phyloP scores from a whole-genome alignment of 352 stramenopile species.

The Globisporangium viniferum region DNA sequence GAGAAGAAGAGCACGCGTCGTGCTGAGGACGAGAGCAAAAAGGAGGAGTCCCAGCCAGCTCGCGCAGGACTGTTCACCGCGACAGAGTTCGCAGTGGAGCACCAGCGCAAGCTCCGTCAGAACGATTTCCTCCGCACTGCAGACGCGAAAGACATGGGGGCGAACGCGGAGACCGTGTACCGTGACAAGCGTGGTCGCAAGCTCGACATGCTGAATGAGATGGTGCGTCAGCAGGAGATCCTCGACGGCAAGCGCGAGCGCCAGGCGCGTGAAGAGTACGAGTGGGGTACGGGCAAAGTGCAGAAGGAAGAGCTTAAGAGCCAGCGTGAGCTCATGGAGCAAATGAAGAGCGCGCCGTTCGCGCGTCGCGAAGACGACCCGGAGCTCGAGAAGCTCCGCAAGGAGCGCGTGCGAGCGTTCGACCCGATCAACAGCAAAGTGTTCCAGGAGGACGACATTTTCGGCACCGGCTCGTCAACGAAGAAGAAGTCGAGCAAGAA shows the following conservation, averaged over 20 bases:
- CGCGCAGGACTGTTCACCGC: slow-evolving; percentile 63
- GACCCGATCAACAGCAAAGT: slow-evolving; percentile 77
- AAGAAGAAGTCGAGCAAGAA: slow-evolving; percentile 50
- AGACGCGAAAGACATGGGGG: slow-evolving; percentile 61
- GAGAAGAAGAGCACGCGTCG: neutral
- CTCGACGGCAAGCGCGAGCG: slow-evolving; percentile 71
- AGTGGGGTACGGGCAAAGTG: slow-evolving; percentile 81
- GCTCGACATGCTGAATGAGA: slow-evolving; percentile 84
- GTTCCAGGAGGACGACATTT: slow-evolving; percentile 59
- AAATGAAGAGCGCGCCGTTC: slow-evolving; percentile 69
- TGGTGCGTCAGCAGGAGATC: slow-evolving; percentile 78
- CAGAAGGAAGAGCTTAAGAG: slow-evolving; percentile 67
- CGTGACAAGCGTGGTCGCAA: slow-evolving; percentile 81
- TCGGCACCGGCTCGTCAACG: slow-evolving; percentile 27
- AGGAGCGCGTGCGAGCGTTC: slow-evolving; percentile 61
- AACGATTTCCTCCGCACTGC: slow-evolving; percentile 54
- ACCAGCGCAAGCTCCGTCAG: slow-evolving; percentile 42
- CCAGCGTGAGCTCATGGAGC: slow-evolving; percentile 53
- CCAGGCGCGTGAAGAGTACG: slow-evolving; percentile 77
- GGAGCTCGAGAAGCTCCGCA: slow-evolving; percentile 60
- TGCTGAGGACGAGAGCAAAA: neutral
- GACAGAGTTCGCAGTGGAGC: slow-evolving; percentile 60
- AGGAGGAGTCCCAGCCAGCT: slow-evolving; percentile 14
- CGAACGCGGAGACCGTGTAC: slow-evolving; percentile 81
- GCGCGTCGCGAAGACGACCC: slow-evolving; percentile 65